Evolutionary conservation across 1,139 yeast species (phyloP).

Genomic region (Nakaseomyces nivariensis): DNA sequence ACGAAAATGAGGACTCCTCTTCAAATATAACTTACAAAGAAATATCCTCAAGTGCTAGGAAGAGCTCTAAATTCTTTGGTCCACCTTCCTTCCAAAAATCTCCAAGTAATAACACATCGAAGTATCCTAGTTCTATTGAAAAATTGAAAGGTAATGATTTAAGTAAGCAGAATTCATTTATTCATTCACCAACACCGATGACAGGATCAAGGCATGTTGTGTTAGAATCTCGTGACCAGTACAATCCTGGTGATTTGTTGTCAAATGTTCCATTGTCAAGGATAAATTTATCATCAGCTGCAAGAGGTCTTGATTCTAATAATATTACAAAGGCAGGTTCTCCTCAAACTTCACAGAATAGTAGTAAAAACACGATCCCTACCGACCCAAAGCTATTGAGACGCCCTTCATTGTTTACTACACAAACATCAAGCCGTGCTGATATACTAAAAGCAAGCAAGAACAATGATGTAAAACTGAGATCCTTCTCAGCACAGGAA

Average conservation of each 20-base stretch:
- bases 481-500: constrained; percentile 46
- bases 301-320: not conserved
- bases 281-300: constrained; percentile 24
- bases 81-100: not conserved
- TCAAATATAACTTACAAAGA: not conserved
- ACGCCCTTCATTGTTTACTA: not conserved
- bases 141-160: not conserved
- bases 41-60: not conserved
- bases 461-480: not conserved
- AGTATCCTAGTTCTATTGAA: not conserved
- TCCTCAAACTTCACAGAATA: not conserved
- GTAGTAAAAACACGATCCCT: not conserved
- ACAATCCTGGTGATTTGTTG: constrained; percentile 76
- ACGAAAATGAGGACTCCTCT: not conserved
- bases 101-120: not conserved
- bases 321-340: not conserved
- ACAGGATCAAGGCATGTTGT: constrained; percentile 51
- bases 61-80: not conserved
- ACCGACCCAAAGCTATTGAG: not conserved
- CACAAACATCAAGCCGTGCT: not conserved
- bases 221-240: constrained; percentile 46
- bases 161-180: not conserved
- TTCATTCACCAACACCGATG: not conserved
- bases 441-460: not conserved
- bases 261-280: constrained; percentile 75